Evolutionary conservation across 805 yeast genomes (phyloP).

Genomic region (Saturnispora silvae): DNA sequence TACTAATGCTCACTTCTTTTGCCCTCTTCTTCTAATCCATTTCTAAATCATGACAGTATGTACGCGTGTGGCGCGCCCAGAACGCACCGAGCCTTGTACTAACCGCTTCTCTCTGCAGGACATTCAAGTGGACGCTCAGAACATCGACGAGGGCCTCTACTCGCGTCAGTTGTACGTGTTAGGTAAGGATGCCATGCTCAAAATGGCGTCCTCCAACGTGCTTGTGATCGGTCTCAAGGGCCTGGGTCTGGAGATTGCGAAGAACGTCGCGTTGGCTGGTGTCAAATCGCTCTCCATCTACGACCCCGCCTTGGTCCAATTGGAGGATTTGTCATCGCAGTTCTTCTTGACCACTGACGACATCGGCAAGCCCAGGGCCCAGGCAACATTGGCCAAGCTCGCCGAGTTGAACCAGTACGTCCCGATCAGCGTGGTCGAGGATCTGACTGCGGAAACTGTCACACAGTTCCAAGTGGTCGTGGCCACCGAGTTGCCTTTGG

Average conservation of each 20-base stretch:
- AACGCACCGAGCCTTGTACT: neutral
- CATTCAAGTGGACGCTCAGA: slow-evolving; percentile 34
- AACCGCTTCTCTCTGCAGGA: slow-evolving; percentile 20
- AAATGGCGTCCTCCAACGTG: slow-evolving; percentile 92
- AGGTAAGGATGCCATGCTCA: slow-evolving; percentile 97
- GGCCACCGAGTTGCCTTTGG: slow-evolving; percentile 66
- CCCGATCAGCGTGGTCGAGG: slow-evolving; percentile 59
- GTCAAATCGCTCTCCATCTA: slow-evolving; percentile 81
- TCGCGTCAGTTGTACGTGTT: slow-evolving; percentile 94
- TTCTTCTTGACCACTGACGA: slow-evolving; percentile 68
- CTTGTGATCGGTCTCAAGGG: slow-evolving; percentile 85
- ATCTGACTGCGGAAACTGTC: slow-evolving; percentile 45
- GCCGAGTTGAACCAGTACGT: slow-evolving; percentile 85
- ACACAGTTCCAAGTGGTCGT: slow-evolving; percentile 66
- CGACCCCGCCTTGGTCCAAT: slow-evolving; percentile 61
- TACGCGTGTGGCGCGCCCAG: neutral
- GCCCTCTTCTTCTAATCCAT: neutral
- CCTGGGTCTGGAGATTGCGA: slow-evolving; percentile 91
- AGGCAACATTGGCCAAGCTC: slow-evolving; percentile 53
- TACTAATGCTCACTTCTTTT: too few relatives aligned
- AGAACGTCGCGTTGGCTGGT: slow-evolving; percentile 94
- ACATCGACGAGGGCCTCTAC: slow-evolving; percentile 88
- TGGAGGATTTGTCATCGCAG: slow-evolving; percentile 78
- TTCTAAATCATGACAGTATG: neutral
- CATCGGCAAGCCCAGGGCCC: slow-evolving; percentile 70